Evolutionary conservation across 345 rosid genomes (phyloP).

Genomic region (Moringa oleifera): DNA sequence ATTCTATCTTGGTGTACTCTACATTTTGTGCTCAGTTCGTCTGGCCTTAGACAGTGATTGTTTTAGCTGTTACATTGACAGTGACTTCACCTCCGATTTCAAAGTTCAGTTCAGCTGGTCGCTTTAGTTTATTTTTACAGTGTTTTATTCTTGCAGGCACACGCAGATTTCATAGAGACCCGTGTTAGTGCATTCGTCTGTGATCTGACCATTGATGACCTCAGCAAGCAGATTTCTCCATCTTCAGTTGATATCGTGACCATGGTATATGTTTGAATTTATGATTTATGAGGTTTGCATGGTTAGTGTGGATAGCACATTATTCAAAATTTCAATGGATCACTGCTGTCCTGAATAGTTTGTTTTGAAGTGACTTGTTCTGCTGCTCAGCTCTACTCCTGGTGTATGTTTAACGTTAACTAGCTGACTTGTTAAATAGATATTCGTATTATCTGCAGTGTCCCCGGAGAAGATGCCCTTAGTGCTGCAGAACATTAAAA

Average conservation of each 20-base stretch:
- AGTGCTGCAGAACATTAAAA: constrained; percentile 63
- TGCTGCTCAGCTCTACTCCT: constrained; percentile 9
- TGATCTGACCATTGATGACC: constrained; percentile 76
- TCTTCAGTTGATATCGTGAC: constrained; percentile 82
- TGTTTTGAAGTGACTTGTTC: neutral
- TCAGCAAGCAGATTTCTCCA: constrained; percentile 63
- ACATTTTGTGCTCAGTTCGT: neutral
- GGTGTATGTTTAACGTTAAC: constrained; percentile 15
- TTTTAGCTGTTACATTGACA: neutral
- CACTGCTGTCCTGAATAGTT: neutral
- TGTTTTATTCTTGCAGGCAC: constrained; percentile 73
- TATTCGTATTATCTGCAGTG: constrained; percentile 88
- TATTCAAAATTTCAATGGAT: constrained; percentile 1
- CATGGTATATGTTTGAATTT: constrained; percentile 56
- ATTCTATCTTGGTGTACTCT: neutral
- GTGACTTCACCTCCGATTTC: neutral
- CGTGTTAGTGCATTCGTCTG: constrained; percentile 59
- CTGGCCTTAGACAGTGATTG: neutral
- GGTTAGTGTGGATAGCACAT: too few species aligned
- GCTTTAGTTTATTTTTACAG: constrained; percentile 2
- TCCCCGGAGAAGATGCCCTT: constrained; percentile 90
- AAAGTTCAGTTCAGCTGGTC: constrained; percentile 1
- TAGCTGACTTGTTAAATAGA: constrained; percentile 71
- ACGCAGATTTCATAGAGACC: constrained; percentile 64
- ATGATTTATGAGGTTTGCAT: neutral